Percentiles rank a stretch among this genome's conserved stretches.
Conservation (phyloP, 305 asterid genomes). For the Fraxinus greggii region DNA sequence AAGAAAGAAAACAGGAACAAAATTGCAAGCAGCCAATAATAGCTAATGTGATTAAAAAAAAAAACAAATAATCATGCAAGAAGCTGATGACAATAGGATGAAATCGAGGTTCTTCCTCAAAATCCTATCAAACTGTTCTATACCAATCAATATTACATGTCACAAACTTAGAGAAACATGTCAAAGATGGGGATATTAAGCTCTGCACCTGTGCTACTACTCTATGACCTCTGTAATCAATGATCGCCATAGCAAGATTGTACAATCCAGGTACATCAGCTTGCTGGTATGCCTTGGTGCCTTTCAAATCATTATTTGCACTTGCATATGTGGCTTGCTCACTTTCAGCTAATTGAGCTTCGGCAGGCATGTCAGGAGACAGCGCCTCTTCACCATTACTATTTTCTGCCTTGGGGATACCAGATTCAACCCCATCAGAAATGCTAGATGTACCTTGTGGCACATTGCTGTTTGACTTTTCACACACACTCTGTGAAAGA, state of each 20-base stretch:
- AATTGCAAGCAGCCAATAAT: background rate
- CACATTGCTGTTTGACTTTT: constrained; percentile 35
- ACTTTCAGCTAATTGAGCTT: constrained; percentile 79
- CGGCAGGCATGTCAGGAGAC: constrained; percentile 49
- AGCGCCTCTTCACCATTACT: constrained; percentile 35
- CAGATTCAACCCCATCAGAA: constrained; percentile 34
- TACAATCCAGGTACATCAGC: constrained; percentile 89
- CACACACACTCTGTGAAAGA: constrained; percentile 33
- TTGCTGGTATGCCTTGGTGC: constrained; percentile 96
- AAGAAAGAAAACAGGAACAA: background rate
- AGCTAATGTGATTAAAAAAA: background rate
- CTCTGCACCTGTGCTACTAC: constrained; percentile 87
- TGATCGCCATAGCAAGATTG: constrained; percentile 95
- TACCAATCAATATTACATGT: constrained; percentile 2
- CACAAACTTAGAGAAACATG: constrained; percentile 3
- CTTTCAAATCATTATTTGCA: constrained; percentile 94
- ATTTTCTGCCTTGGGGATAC: constrained; percentile 35
- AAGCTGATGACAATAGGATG: background rate
- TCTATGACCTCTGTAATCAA: constrained; percentile 96
- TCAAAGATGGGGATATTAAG: constrained; percentile 12
- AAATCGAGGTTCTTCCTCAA: constrained; percentile 1
- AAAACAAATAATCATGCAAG: background rate
- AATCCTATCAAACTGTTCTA: constrained; percentile 10
- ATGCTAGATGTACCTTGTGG: constrained; percentile 32
- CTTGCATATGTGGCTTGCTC: constrained; percentile 99